phyloP scores from a whole-genome alignment of 768 basidiomycete species.

The Aureoboletus auriporus region DNA sequence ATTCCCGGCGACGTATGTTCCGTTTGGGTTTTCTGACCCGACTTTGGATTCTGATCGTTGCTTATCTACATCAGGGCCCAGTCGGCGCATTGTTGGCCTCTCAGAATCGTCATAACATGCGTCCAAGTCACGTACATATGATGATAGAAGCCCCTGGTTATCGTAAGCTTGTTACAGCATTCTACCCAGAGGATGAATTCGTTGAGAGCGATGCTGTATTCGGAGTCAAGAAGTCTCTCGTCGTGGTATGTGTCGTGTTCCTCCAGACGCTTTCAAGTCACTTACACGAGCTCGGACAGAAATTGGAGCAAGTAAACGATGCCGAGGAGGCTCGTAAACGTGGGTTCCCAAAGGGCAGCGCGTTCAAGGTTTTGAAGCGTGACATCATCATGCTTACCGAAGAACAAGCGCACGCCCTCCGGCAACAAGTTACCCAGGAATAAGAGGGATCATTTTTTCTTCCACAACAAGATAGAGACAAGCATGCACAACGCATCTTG shows the following conservation, averaged over 20 bases:
- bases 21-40: slow-evolving; percentile 2
- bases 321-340: slow-evolving; percentile 50
- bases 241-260: slow-evolving; percentile 52
- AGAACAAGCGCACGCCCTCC: slow-evolving; percentile 35
- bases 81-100: slow-evolving; percentile 57
- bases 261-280: not conserved
- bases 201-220: slow-evolving; percentile 73
- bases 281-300: slow-evolving; percentile 31
- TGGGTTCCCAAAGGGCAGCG: slow-evolving; percentile 39
- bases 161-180: slow-evolving; percentile 66
- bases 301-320: slow-evolving; percentile 51
- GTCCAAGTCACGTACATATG: slow-evolving; percentile 80
- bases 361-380: slow-evolving; percentile 45
- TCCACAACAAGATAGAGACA: not conserved
- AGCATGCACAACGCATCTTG: not conserved
- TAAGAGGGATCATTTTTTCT: too few relatives aligned
- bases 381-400: slow-evolving; percentile 45
- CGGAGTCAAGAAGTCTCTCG: slow-evolving; percentile 74
- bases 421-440: slow-evolving; percentile 14
- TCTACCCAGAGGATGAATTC: slow-evolving; percentile 70
- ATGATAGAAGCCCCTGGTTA: slow-evolving; percentile 68
- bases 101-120: slow-evolving; percentile 67
- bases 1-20: slow-evolving; percentile 62
- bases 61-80: slow-evolving; percentile 45
- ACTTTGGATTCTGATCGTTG: slow-evolving; percentile 5